phyloP scores from a whole-genome alignment of 768 basidiomycete species.

The Boletus rufocinnamomeus region DNA sequence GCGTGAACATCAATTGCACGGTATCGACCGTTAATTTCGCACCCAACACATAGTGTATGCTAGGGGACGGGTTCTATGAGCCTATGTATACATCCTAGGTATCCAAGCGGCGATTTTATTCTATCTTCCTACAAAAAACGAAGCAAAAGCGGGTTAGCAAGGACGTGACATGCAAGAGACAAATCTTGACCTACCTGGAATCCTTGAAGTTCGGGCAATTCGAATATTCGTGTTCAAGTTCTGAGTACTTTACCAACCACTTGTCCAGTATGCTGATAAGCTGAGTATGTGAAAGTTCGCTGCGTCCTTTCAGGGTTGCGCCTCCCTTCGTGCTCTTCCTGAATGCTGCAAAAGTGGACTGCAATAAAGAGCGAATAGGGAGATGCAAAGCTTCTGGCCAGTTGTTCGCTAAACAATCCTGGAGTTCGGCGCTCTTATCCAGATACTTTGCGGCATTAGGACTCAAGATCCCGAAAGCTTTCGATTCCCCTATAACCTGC shows the following conservation, averaged over 20 bases:
- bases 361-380: no score
- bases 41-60: no score
- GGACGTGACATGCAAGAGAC: not conserved
- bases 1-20: no score
- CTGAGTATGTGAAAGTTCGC: not conserved
- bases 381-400: no score
- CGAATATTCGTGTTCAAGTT: not conserved
- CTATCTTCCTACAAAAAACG: not conserved
- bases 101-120: no score
- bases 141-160: not conserved
- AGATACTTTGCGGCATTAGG: no score
- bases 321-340: not conserved
- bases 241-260: slow-evolving; percentile 1
- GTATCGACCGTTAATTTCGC: no score
- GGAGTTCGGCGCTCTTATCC: no score
- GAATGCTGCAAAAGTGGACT: no score
- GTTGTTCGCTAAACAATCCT: no score
- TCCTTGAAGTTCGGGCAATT: slow-evolving; percentile 1
- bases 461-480: not conserved
- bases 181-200: not conserved
- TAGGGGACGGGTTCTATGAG: no score
- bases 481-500: not conserved
- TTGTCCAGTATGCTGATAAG: slow-evolving; percentile 5
- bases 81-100: no score
- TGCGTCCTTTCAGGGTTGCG: not conserved